Evolutionary conservation across 495 filamentous ascomycete genomes (phyloP), one percentile per base, ranked within the genome.

Genomic region (Parathielavia appendiculata): DNA sequence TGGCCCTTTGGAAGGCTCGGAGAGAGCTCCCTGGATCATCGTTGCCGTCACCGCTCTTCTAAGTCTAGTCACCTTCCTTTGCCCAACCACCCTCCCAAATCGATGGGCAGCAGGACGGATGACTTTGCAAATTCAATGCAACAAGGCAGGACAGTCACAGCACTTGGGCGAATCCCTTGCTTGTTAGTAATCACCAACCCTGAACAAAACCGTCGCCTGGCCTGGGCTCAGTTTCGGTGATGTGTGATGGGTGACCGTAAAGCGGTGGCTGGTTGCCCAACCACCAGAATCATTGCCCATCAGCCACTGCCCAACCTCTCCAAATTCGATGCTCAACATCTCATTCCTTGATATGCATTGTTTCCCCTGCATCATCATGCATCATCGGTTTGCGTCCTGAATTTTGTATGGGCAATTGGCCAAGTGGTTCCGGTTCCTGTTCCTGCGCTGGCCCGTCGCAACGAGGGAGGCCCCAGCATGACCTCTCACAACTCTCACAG

Each of bases 401-500:
- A 49, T 16, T 63, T 54, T 64, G 56, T 65, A 41, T 55, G 51
- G 62, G 38, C 54, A 40, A 49, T 48, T 54, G 49, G 53, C 32
- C 39, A 58, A 41, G 58, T 55, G 59, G 44, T 38, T 48, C 51
- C 30, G 45, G 44, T 52, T 40, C 46, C 35, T 53, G 22, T 16
- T n/a, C 36, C 58, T 54, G 40, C 26, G 52, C 32, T 34, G 51
- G 32, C 19, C 23, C 19, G 8, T 19, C 43, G 19, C 20, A 11
- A 5, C 17, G 20, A 2, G 48, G 45, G 47, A 48, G 43, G 1
- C 5, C 39, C 17, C 12, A 64, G 57, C 54, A 64, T 66, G 61
- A 69, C 59, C 59, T 63, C 58, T 50, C 59, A 66, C 56, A 58
- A 38, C 46, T 30, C 56, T 36, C 58, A 63, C 45, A 63, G 56